Evolutionary conservation across 129 eudicot genomes (phyloP), one percentile per base, ranked within the genome.

Genomic region (Lactuca saligna): DNA sequence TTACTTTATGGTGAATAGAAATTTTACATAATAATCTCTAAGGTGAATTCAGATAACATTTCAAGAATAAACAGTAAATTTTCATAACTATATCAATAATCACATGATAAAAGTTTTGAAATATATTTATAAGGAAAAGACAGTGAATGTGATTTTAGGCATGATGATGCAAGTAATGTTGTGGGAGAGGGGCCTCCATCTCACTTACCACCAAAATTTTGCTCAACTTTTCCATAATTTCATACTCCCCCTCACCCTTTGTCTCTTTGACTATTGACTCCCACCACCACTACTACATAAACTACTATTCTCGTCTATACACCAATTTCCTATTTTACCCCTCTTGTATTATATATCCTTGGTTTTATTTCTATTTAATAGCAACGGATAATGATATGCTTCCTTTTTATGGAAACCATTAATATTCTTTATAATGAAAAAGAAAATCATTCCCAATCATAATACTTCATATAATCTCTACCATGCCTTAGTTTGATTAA

Each of bases 251-350:
- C 67, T 20, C 53, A 59, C 67, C 76, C 71, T 74, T 80, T 80
- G 76, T 74, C 83, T 69, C 79, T 63, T 80, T 69, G 78, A 80
- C 78, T 80, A 64, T 75, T 75, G 81, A 80, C 84, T 76, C 70
- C 78, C 61, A 64, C 72, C 25, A 70, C 34, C 59, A 68, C 68
- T 42, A 8, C 39, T 53, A 69, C 55, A 66, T 57, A 61, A 25
- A 32, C 41, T 57, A 37, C 69, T 67, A 57, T 64, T 61, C 70
- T 46, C 72, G 68, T 67, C 55, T 74, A 37, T 48, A 64, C 55
- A 65, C 63, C 61, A 48, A 68, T 61, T 61, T 76, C 70, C 76
- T 55, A n/a, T 50, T 60, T 60, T 39, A 11, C 7, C 48, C 60
- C 33, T 65, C 33, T 16, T 70, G 16, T 12, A 17, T n/a, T 51